Evolutionary conservation across 164 flowering plant genomes (phyloP).

Genomic region (Pachysandra terminalis): DNA sequence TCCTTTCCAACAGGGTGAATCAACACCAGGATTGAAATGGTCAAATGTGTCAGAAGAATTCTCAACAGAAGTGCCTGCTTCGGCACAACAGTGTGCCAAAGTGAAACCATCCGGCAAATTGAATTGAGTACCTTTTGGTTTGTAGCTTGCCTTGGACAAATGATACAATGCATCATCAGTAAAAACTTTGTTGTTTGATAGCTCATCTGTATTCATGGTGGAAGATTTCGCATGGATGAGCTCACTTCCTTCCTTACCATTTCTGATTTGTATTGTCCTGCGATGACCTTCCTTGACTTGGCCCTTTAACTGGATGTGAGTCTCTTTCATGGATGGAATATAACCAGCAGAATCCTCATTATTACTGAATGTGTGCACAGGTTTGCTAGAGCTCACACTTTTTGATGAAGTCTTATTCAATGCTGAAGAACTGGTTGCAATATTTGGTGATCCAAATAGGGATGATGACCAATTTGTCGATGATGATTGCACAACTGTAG

Average conservation of each 20-base stretch:
- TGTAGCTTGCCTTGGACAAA: slow-evolving; percentile 12
- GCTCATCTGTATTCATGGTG: slow-evolving; percentile 13
- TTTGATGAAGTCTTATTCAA: neutral
- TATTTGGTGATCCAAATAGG: slow-evolving; percentile 16
- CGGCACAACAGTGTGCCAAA: slow-evolving; percentile 9
- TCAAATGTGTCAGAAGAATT: slow-evolving; percentile 35
- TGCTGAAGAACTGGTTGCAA: slow-evolving; percentile 8
- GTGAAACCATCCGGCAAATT: slow-evolving; percentile 9
- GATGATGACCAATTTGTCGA: slow-evolving; percentile 13
- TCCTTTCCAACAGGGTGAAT: slow-evolving; percentile 94
- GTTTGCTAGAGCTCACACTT: slow-evolving; percentile 11
- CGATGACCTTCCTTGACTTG: slow-evolving; percentile 14
- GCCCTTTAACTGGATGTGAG: slow-evolving; percentile 1
- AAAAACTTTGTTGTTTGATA: slow-evolving; percentile 15
- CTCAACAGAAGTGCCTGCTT: slow-evolving; percentile 22
- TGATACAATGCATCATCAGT: slow-evolving; percentile 17
- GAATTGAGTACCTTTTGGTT: slow-evolving; percentile 9
- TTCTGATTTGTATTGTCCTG: slow-evolving; percentile 18
- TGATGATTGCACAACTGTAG: slow-evolving; percentile 8
- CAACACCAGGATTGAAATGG: slow-evolving; percentile 44
- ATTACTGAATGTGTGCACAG: slow-evolving; percentile 9
- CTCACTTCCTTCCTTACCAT: slow-evolving; percentile 18
- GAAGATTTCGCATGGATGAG: slow-evolving; percentile 8
- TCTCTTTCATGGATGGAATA: slow-evolving; percentile 7
- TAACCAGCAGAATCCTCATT: slow-evolving; percentile 8